A percentile compares a stretch with the other conserved stretches of the same genome.
Evolutionary conservation across 305 asterid species (phyloP).

Genomic region (Solanum aculeatissimum): DNA sequence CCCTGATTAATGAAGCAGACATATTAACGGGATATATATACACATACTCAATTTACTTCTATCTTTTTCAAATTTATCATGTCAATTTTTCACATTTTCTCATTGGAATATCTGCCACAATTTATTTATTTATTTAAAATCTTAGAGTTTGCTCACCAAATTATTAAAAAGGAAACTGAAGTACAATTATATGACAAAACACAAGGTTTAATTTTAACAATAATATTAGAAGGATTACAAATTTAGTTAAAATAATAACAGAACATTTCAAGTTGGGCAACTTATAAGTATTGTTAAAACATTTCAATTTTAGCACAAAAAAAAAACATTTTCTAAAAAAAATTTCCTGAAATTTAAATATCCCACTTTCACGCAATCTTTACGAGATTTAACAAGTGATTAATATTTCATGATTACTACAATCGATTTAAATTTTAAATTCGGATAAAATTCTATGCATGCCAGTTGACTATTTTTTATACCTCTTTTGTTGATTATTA

Average conservation of each 20-base stretch:
- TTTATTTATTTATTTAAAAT: background rate
- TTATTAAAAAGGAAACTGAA: background rate
- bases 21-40: too few species aligned
- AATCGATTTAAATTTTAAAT: background rate
- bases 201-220: background rate
- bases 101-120: fast-evolving
- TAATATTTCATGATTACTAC: background rate
- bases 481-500: background rate
- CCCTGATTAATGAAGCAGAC: too few species aligned
- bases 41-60: background rate
- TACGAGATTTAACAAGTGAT: background rate
- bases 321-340: background rate
- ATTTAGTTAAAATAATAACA: background rate
- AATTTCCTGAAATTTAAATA: too few species aligned
- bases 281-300: background rate
- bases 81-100: background rate
- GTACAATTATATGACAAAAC: background rate
- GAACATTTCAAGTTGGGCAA: background rate
- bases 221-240: background rate
- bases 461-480: background rate
- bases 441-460: background rate
- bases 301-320: background rate
- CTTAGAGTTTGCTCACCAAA: background rate
- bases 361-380: background rate
- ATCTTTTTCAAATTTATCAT: fast-evolving